Evolutionary conservation across 2,329 filamentous ascomycete genomes (phyloP).

Genomic region (Emericellopsis cladophorae): DNA sequence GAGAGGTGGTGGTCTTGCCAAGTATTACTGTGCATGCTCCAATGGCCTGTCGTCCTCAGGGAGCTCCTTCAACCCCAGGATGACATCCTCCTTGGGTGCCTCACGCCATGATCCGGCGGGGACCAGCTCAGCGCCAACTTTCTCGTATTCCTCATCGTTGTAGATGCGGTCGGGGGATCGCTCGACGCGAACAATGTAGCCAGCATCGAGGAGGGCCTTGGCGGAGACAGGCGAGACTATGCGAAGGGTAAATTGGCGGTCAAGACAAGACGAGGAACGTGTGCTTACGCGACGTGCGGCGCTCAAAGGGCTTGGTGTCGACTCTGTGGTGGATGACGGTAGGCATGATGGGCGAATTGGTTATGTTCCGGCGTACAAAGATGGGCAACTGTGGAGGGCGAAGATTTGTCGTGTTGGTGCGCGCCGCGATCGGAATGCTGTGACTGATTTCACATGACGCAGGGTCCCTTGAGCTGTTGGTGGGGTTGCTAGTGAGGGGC

Average conservation of each 20-base stretch:
- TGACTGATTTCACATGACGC: too few relatives aligned
- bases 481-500: too few relatives aligned
- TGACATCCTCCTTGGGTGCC: constrained; percentile 54
- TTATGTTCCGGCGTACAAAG: too few relatives aligned
- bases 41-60: constrained; percentile 51
- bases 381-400: too few relatives aligned
- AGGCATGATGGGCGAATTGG: constrained; percentile 2
- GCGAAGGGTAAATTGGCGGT: too few relatives aligned
- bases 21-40: neutral
- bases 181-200: constrained; percentile 58
- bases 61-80: constrained; percentile 69
- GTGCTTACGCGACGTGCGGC: constrained; percentile 2
- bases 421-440: too few relatives aligned
- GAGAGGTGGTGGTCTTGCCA: neutral
- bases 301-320: constrained; percentile 6
- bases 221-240: constrained; percentile 28
- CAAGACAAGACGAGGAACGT: too few relatives aligned
- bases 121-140: constrained; percentile 52
- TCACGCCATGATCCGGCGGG: constrained; percentile 55
- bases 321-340: constrained; percentile 5
- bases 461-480: too few relatives aligned
- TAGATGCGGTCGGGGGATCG: constrained; percentile 47
- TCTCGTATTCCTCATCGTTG: constrained; percentile 46
- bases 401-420: too few relatives aligned
- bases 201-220: constrained; percentile 47